phyloP scores from a whole-genome alignment of 352 stramenopile genomes.

The Globisporangium okanoganense region DNA sequence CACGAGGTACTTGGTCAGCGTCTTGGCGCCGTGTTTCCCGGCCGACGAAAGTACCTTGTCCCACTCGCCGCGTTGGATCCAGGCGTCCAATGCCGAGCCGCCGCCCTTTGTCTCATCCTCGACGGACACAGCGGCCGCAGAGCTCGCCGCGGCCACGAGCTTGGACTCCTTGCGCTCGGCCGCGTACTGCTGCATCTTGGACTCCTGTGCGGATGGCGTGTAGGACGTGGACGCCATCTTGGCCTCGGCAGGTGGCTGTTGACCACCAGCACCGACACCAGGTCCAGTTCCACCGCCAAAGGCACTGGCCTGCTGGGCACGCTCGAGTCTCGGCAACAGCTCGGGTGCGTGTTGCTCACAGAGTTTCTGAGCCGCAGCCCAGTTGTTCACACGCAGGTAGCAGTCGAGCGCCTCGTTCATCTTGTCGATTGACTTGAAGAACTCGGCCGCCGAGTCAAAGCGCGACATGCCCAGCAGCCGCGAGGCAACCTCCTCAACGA shows the following conservation, averaged over 20 bases:
- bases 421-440: slow-evolving; percentile 89
- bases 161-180: slow-evolving; percentile 60
- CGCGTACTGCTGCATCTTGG: slow-evolving; percentile 33
- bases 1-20: slow-evolving; percentile 86
- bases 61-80: slow-evolving; percentile 93
- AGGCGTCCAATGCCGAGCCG: slow-evolving; percentile 79
- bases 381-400: slow-evolving; percentile 80
- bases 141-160: slow-evolving; percentile 6
- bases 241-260: slow-evolving; percentile 44
- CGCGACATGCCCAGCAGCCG: slow-evolving; percentile 77
- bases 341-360: slow-evolving; percentile 80
- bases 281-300: slow-evolving; percentile 39
- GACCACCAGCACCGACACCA: not conserved
- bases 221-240: slow-evolving; percentile 44
- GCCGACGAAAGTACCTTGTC: slow-evolving; percentile 89
- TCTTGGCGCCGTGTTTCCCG: slow-evolving; percentile 66
- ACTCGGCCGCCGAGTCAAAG: slow-evolving; percentile 84
- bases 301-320: slow-evolving; percentile 76
- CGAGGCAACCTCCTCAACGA: slow-evolving; percentile 87
- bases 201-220: slow-evolving; percentile 44
- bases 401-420: slow-evolving; percentile 91
- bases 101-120: slow-evolving; percentile 32
- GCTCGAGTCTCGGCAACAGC: slow-evolving; percentile 72
- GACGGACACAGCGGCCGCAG: slow-evolving; percentile 16
- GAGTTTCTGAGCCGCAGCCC: slow-evolving; percentile 62